These are phyloP conservation scores for Ophiostoma quercus DNA, from an alignment of 2,329 filamentous ascomycete genomes.

Conservation along the genomic window DNA sequence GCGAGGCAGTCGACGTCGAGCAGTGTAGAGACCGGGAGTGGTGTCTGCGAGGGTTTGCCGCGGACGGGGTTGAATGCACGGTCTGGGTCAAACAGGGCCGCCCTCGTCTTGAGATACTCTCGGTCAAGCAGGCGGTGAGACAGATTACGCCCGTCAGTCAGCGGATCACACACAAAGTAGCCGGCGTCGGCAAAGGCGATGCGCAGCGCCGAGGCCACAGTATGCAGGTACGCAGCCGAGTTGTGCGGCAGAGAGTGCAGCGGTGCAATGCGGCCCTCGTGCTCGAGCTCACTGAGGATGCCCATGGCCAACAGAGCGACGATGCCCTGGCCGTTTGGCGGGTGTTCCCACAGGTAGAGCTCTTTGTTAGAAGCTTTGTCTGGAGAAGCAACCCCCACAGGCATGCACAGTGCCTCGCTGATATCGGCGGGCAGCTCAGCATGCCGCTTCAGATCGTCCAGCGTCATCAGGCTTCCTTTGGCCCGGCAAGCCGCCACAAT, in stretches of 20 bases:
- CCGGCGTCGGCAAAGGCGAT: constrained; percentile 83
- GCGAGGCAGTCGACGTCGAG: constrained; percentile 14
- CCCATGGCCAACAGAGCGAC: constrained; percentile 89
- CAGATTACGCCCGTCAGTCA: not conserved
- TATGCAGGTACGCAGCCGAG: constrained; percentile 70
- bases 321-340: constrained; percentile 91
- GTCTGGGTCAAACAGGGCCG: constrained; percentile 51
- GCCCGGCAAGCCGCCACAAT: constrained; percentile 70
- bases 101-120: constrained; percentile 66
- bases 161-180: constrained; percentile 83
- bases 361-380: constrained; percentile 51
- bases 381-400: constrained; percentile 55
- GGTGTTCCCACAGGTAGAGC: constrained; percentile 85
- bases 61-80: constrained; percentile 54
- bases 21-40: not conserved
- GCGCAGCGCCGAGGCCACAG: constrained; percentile 77
- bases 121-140: constrained; percentile 53
- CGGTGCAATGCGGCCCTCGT: constrained; percentile 63
- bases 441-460: constrained; percentile 75
- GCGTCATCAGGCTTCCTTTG: constrained; percentile 67
- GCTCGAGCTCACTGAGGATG: constrained; percentile 79
- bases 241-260: constrained; percentile 72
- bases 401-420: constrained; percentile 63
- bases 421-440: constrained; percentile 37
- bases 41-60: constrained; percentile 11